A percentile compares a stretch with the other conserved stretches of the same genome.
phyloP scores from a whole-genome alignment of 495 filamentous ascomycete genomes.

The Lasiosphaeria ovina region DNA sequence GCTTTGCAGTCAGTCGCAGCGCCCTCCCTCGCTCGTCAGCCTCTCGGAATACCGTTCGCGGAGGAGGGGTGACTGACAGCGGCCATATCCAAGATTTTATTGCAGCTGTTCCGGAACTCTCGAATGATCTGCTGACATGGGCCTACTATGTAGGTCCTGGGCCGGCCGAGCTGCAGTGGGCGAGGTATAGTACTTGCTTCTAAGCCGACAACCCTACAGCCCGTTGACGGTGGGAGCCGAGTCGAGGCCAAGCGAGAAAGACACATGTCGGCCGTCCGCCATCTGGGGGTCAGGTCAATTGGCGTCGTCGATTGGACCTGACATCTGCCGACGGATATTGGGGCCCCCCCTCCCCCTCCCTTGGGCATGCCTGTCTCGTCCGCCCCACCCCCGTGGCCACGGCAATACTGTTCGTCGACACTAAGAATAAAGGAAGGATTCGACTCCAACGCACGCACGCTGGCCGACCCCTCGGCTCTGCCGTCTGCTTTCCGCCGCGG shows the following conservation, averaged over 20 bases:
- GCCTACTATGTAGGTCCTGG: background rate
- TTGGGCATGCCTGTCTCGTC: slow-evolving; percentile 15
- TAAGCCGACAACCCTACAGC: too few species aligned
- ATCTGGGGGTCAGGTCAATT: slow-evolving; percentile 1
- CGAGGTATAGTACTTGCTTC: too few species aligned
- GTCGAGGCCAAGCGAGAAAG: too few species aligned
- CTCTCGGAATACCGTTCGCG: background rate
- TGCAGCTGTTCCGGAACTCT: background rate
- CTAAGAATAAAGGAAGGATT: slow-evolving; percentile 1
- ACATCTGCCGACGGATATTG: slow-evolving; percentile 35
- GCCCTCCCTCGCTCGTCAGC: background rate
- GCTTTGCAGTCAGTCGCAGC: too few species aligned
- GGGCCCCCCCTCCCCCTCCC: slow-evolving; percentile 20
- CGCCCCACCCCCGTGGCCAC: slow-evolving; percentile 14
- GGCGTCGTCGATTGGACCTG: slow-evolving; percentile 27
- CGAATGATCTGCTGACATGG: slow-evolving; percentile 1
- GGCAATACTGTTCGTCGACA: slow-evolving; percentile 16
- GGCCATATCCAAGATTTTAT: background rate
- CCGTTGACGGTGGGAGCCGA: too few species aligned
- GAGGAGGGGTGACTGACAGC: background rate
- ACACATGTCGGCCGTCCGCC: background rate
- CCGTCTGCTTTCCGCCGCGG: background rate
- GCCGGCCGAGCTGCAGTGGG: background rate
- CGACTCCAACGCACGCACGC: background rate
- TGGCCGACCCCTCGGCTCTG: background rate